phyloP scores from a whole-genome alignment of 2,329 filamentous ascomycete species.

The Fusarium torreyae region DNA sequence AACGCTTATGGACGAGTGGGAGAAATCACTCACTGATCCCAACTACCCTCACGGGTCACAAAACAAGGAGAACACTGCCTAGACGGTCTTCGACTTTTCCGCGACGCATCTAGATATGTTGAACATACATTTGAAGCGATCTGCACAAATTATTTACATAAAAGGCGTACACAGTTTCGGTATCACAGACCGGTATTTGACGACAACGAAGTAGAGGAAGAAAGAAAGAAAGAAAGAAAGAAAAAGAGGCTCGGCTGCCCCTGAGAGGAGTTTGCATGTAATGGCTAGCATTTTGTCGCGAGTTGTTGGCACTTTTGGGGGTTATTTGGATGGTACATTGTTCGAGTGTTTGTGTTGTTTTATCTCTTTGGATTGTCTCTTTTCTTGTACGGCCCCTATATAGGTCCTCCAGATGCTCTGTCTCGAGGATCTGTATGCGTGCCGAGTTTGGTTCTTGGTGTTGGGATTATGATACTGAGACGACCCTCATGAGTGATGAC shows the following conservation, averaged over 20 bases:
- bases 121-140: slow-evolving; percentile 41
- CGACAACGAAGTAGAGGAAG: slow-evolving; percentile 15
- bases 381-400: slow-evolving; percentile 26
- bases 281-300: slow-evolving; percentile 26
- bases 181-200: slow-evolving; percentile 46
- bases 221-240: slow-evolving; percentile 22
- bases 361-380: slow-evolving; percentile 30
- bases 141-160: slow-evolving; percentile 33
- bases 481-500: slow-evolving; percentile 53
- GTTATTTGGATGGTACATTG: slow-evolving; percentile 36
- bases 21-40: slow-evolving; percentile 68
- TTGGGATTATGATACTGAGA: slow-evolving; percentile 55
- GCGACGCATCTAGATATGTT: slow-evolving; percentile 39
- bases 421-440: slow-evolving; percentile 15
- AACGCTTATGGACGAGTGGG: slow-evolving; percentile 91
- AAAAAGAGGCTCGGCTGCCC: slow-evolving; percentile 29
- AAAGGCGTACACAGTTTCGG: slow-evolving; percentile 37
- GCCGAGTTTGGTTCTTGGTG: slow-evolving; percentile 37
- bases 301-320: slow-evolving; percentile 28
- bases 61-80: slow-evolving; percentile 55
- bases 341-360: slow-evolving; percentile 21
- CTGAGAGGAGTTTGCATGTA: slow-evolving; percentile 33
- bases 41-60: slow-evolving; percentile 46
- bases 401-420: slow-evolving; percentile 10
- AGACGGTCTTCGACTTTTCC: slow-evolving; percentile 31